A percentile compares a stretch with the other conserved stretches of the same genome.
phyloP scores from a whole-genome alignment of 768 basidiomycete species.

The Hydnomerulius pinastri region DNA sequence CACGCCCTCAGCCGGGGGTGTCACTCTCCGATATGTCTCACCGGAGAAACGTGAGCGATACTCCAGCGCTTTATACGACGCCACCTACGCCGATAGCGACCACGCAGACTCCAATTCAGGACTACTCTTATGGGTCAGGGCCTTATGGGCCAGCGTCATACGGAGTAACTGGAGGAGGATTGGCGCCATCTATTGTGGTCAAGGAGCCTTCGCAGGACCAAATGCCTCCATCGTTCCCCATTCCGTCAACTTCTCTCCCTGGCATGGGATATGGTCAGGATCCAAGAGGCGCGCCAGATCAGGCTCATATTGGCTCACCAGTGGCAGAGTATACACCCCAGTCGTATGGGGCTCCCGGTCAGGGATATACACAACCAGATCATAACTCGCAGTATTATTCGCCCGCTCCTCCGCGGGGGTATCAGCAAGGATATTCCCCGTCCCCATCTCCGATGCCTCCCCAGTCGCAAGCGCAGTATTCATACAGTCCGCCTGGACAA shows the following conservation, averaged over 20 bases:
- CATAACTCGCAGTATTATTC: conserved; percentile 12
- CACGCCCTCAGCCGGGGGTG: conserved; percentile 10
- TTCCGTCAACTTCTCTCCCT: not conserved
- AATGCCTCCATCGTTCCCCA: conserved; percentile 5
- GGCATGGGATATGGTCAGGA: conserved; percentile 1
- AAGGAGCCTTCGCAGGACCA: conserved; percentile 7
- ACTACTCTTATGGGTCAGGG: conserved; percentile 3
- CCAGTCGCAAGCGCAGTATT: conserved; percentile 11
- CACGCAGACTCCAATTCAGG: conserved; percentile 8
- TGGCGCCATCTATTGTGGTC: conserved; percentile 21
- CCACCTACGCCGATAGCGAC: conserved; percentile 5
- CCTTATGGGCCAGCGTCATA: too few species aligned
- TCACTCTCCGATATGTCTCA: conserved; percentile 5
- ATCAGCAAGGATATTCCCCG: conserved; percentile 6
- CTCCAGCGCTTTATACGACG: conserved; percentile 9
- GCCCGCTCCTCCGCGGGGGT: conserved; percentile 2
- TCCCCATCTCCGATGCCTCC: conserved; percentile 8
- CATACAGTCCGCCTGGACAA: conserved; percentile 6
- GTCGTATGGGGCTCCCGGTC: conserved; percentile 5
- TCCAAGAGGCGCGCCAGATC: not conserved
- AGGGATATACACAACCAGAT: conserved; percentile 12
- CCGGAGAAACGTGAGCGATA: conserved; percentile 15
- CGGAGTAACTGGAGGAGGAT: not conserved
- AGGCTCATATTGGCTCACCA: not conserved
- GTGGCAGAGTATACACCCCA: conserved; percentile 4